Percentiles rank a stretch among this genome's conserved stretches.
These are phyloP conservation scores for Jimgerdemannia lactiflua DNA, from an alignment of 192 early-diverging fungal genomes.

Conservation along the genomic window DNA sequence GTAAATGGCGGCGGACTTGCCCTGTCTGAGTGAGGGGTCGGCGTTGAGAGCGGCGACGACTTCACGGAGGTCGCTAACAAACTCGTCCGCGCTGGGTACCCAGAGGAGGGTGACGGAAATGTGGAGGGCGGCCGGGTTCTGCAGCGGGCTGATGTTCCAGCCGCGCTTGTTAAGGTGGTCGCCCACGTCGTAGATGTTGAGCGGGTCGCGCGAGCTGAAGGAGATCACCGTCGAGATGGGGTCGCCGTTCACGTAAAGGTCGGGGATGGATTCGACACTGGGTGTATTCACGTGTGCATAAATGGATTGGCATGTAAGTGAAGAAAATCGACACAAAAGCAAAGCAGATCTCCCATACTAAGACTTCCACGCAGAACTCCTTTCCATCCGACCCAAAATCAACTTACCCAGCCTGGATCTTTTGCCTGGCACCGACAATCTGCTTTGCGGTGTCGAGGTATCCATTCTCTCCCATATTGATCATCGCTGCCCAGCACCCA, in stretches of 20 bases:
- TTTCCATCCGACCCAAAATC: not conserved
- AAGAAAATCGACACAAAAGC: too few relatives aligned
- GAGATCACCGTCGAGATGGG: constrained; percentile 81
- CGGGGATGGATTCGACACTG: constrained; percentile 53
- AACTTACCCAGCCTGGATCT: constrained; percentile 62
- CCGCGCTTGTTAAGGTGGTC: constrained; percentile 78
- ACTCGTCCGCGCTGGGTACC: constrained; percentile 61
- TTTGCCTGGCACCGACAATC: constrained; percentile 73
- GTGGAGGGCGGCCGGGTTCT: constrained; percentile 87
- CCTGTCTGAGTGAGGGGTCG: constrained; percentile 64
- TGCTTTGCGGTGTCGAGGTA: constrained; percentile 80
- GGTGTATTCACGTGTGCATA: not conserved
- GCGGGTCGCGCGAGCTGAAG: constrained; percentile 64
- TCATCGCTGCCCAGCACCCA: constrained; percentile 93
- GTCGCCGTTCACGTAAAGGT: constrained; percentile 81
- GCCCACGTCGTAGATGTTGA: constrained; percentile 82
- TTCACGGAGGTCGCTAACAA: constrained; percentile 77
- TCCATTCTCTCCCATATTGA: constrained; percentile 82
- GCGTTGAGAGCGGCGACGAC: constrained; percentile 65
- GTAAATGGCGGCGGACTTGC: constrained; percentile 86
- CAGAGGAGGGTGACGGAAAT: constrained; percentile 88
- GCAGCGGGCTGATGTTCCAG: constrained; percentile 88
- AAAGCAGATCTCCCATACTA: not conserved
- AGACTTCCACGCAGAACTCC: not conserved
- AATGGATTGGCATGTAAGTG: too few relatives aligned